Percentiles rank a stretch among this genome's conserved stretches.
These are phyloP conservation scores for Hippophae gyantsensis DNA, from an alignment of 306 rosid species.

Conservation along the genomic window DNA sequence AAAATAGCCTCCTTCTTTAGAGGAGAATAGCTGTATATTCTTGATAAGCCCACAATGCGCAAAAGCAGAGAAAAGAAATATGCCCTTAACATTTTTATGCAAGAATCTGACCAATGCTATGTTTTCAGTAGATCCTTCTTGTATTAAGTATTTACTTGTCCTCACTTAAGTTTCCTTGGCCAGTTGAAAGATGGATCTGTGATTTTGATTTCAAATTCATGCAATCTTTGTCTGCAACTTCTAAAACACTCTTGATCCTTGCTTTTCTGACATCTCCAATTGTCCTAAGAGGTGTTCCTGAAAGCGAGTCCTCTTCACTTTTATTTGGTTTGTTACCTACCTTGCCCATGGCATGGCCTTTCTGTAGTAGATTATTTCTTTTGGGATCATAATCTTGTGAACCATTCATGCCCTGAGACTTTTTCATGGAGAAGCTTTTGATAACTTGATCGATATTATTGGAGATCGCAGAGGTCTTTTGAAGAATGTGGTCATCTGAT, in stretches of 20 bases:
- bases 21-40: slow-evolving; percentile 7
- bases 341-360: too few relatives aligned
- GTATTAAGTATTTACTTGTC: not conserved
- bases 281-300: not conserved
- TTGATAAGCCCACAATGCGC: not conserved
- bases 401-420: too few relatives aligned
- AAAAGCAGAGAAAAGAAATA: not conserved
- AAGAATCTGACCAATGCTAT: slow-evolving; percentile 19
- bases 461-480: too few relatives aligned
- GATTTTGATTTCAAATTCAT: not conserved
- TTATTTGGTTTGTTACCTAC: not conserved
- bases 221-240: not conserved
- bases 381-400: too few relatives aligned
- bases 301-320: not conserved
- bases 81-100: not conserved
- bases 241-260: not conserved
- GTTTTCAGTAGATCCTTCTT: slow-evolving; percentile 8
- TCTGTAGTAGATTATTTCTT: too few relatives aligned
- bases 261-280: not conserved
- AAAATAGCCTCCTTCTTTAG: slow-evolving; percentile 14
- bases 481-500: too few relatives aligned
- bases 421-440: too few relatives aligned
- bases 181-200: not conserved
- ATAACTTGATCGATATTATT: too few relatives aligned
- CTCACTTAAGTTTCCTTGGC: not conserved